A percentile compares a stretch with the other conserved stretches of the same genome.
Conservation (phyloP, 2,329 filamentous ascomycete species). For the Cladorrhinum sp. region DNA sequence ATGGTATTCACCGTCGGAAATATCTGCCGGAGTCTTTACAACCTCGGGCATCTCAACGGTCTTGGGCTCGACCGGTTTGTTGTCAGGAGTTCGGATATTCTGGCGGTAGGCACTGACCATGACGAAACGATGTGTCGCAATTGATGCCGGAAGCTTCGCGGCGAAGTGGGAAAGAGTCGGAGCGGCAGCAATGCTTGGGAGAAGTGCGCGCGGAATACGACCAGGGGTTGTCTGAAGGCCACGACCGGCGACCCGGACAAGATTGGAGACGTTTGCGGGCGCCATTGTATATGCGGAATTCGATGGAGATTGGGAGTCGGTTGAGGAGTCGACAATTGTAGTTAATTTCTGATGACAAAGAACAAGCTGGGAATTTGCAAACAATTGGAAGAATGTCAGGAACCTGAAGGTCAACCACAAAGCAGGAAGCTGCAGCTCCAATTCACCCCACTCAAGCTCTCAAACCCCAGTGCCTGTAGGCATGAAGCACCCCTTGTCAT, state of each 20-base stretch:
- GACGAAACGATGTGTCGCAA: constrained; percentile 20
- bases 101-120: constrained; percentile 39
- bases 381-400: background rate
- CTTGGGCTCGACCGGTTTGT: constrained; percentile 43
- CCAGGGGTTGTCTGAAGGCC: constrained; percentile 29
- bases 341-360: background rate
- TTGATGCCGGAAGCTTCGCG: constrained; percentile 6
- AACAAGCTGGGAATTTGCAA: background rate
- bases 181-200: constrained; percentile 16
- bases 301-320: background rate
- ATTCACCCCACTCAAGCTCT: background rate
- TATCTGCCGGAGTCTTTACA: constrained; percentile 51
- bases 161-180: background rate
- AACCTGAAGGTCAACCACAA: background rate
- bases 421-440: background rate
- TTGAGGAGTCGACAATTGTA: background rate
- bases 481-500: background rate
- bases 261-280: constrained; percentile 34
- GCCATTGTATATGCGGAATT: constrained; percentile 29
- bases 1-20: constrained; percentile 72
- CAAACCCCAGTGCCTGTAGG: background rate
- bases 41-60: constrained; percentile 38
- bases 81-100: constrained; percentile 56
- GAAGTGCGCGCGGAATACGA: constrained; percentile 25
- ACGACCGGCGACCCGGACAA: constrained; percentile 38